Evolutionary conservation across 1,139 yeast species (phyloP).

Genomic region (Sugiyamaella grinbergsii): DNA sequence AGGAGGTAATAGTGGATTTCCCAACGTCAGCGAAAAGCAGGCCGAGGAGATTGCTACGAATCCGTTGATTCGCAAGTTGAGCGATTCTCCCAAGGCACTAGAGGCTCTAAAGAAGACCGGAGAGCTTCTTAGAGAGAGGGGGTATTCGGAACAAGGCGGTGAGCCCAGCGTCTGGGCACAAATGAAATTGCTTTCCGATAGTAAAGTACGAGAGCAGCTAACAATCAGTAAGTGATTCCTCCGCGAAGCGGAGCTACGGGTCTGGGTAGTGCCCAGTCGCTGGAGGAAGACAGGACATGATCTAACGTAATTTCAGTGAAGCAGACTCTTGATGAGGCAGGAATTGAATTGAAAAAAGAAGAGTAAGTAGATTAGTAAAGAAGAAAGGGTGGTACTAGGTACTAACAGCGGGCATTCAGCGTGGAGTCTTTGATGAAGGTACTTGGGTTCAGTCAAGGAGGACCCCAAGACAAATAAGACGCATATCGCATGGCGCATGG

Average conservation of each 20-base stretch:
- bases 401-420: slow-evolving; percentile 12
- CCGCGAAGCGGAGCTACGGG: no score
- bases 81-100: slow-evolving; percentile 27
- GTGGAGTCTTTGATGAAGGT: slow-evolving; percentile 20
- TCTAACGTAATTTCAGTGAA: slow-evolving; percentile 23
- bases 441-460: slow-evolving; percentile 19
- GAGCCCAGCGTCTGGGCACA: slow-evolving; percentile 32
- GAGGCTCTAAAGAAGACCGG: slow-evolving; percentile 30
- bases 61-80: slow-evolving; percentile 27
- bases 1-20: slow-evolving; percentile 5
- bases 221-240: slow-evolving; percentile 27
- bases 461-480: not conserved
- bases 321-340: slow-evolving; percentile 27
- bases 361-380: no score
- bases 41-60: slow-evolving; percentile 25
- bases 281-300: no score
- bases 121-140: slow-evolving; percentile 28
- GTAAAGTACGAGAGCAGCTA: slow-evolving; percentile 30
- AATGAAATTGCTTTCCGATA: slow-evolving; percentile 33
- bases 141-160: slow-evolving; percentile 28
- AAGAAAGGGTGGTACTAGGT: not conserved
- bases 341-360: slow-evolving; percentile 28
- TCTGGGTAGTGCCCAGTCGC: no score
- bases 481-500: no score
- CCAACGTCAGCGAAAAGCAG: slow-evolving; percentile 20